phyloP scores from a whole-genome alignment of 2,329 filamentous ascomycete genomes.

The Rhynchosporium graminicola region DNA sequence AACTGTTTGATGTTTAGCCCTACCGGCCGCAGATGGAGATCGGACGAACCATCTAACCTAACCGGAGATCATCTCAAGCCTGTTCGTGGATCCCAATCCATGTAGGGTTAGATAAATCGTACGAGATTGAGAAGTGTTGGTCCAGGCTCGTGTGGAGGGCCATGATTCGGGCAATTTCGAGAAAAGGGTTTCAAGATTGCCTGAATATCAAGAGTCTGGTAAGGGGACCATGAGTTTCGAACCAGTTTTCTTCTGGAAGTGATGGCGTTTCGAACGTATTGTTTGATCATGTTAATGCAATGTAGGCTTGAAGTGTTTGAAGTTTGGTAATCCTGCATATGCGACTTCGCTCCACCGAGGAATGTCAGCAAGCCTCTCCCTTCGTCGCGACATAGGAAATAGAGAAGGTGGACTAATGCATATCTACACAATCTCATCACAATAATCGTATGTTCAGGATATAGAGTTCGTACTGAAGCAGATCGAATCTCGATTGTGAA shows the following conservation, averaged over 20 bases:
- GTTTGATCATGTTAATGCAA: constrained; percentile 11
- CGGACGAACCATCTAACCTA: not conserved
- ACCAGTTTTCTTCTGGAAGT: not conserved
- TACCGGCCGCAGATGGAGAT: not conserved
- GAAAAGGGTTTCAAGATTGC: not conserved
- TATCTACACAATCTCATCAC: not conserved
- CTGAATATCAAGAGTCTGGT: not conserved
- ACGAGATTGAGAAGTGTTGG: constrained; percentile 9
- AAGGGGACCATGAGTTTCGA: constrained; percentile 2
- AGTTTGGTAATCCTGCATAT: not conserved
- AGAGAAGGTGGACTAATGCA: not conserved
- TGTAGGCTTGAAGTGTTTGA: constrained; percentile 7
- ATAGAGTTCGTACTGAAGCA: not conserved
- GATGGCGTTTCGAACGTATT: not conserved
- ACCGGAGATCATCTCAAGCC: not conserved
- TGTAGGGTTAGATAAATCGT: not conserved
- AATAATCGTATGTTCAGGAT: not conserved
- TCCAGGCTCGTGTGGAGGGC: not conserved
- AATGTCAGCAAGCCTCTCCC: not conserved
- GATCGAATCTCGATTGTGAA: not conserved
- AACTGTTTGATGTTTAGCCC: not conserved
- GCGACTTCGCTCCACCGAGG: not conserved
- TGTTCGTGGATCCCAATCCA: not conserved
- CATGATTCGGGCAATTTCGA: constrained; percentile 2
- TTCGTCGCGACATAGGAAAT: not conserved